Evolutionary conservation across 768 basidiomycete species (phyloP).

Genomic region (Amanita phalloides): DNA sequence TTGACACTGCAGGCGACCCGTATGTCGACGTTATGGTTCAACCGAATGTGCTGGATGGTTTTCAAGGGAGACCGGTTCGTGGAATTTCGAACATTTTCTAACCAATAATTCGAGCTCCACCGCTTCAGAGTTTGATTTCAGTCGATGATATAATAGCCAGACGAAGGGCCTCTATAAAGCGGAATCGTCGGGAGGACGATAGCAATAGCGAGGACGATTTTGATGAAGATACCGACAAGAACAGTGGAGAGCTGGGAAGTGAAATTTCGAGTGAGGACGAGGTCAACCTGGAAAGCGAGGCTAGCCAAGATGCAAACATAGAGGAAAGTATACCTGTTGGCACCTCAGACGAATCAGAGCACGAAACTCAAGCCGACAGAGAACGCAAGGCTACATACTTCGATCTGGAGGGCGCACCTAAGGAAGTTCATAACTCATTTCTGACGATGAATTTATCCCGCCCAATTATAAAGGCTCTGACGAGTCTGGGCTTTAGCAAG

Average conservation of each 20-base stretch:
- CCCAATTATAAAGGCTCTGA: slow-evolving; percentile 83
- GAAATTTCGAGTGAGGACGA: slow-evolving; percentile 13
- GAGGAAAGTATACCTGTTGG: slow-evolving; percentile 15
- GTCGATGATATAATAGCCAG: slow-evolving; percentile 90
- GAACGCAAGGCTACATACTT: slow-evolving; percentile 88
- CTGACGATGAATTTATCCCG: slow-evolving; percentile 92
- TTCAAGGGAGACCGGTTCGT: slow-evolving; percentile 55
- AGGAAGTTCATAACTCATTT: slow-evolving; percentile 67
- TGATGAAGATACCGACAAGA: slow-evolving; percentile 17
- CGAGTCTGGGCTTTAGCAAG: slow-evolving; percentile 65
- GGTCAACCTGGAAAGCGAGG: slow-evolving; percentile 6
- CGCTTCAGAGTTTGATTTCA: slow-evolving; percentile 58
- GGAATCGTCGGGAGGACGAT: slow-evolving; percentile 43
- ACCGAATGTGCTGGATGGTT: slow-evolving; percentile 32
- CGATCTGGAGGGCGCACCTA: slow-evolving; percentile 40
- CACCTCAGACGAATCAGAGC: slow-evolving; percentile 28
- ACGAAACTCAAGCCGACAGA: slow-evolving; percentile 54
- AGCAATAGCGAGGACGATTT: slow-evolving; percentile 27
- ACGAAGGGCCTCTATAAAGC: slow-evolving; percentile 47
- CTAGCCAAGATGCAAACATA: slow-evolving; percentile 27
- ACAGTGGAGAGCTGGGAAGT: slow-evolving; percentile 16
- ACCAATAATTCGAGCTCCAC: slow-evolving; percentile 1
- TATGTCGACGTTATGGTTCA: slow-evolving; percentile 44
- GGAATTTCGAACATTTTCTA: background rate
- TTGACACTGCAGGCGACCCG: slow-evolving; percentile 68